A percentile compares a stretch with the other conserved stretches of the same genome.
phyloP scores from a whole-genome alignment of 352 stramenopile species.

The Globisporangium orthogonon region DNA sequence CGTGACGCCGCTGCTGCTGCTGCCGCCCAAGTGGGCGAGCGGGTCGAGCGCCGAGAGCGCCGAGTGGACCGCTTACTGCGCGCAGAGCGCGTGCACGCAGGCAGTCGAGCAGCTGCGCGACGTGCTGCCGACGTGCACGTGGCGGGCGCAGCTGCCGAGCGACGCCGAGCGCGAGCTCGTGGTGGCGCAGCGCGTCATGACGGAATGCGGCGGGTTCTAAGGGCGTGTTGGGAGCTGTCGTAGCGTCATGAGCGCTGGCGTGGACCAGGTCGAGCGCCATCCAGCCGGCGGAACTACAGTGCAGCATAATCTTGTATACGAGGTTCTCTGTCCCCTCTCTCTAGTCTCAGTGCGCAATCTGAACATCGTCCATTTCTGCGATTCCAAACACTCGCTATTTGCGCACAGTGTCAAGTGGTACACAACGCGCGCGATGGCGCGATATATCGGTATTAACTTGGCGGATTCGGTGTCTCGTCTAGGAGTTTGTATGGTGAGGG shows the following conservation, averaged over 20 bases:
- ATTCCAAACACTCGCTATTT: too few relatives aligned
- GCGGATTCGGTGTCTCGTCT: too few relatives aligned
- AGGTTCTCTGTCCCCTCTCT: neutral
- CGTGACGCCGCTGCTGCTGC: conserved; percentile 27
- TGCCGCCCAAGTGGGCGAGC: conserved; percentile 25
- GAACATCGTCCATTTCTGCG: too few relatives aligned
- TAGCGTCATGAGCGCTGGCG: neutral
- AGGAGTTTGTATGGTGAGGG: neutral
- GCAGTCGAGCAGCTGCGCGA: conserved; percentile 21
- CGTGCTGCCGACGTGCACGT: conserved; percentile 31
- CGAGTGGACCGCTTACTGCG: conserved; percentile 27
- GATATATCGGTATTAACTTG: too few relatives aligned
- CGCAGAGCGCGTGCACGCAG: conserved; percentile 20
- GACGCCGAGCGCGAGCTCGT: conserved; percentile 29
- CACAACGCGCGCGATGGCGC: too few relatives aligned
- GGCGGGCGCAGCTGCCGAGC: conserved; percentile 18
- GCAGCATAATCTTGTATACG: neutral
- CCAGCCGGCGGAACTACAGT: neutral
- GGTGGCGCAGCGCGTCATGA: conserved; percentile 35
- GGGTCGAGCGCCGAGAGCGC: conserved; percentile 10
- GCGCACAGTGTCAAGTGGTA: too few relatives aligned
- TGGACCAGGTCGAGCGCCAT: too few relatives aligned
- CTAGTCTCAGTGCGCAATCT: too few relatives aligned
- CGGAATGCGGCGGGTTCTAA: conserved; percentile 22
- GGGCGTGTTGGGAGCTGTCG: neutral